Evolutionary conservation across 371 early-diverging fungal species (phyloP).

Genomic region (Mortierella sp.): DNA sequence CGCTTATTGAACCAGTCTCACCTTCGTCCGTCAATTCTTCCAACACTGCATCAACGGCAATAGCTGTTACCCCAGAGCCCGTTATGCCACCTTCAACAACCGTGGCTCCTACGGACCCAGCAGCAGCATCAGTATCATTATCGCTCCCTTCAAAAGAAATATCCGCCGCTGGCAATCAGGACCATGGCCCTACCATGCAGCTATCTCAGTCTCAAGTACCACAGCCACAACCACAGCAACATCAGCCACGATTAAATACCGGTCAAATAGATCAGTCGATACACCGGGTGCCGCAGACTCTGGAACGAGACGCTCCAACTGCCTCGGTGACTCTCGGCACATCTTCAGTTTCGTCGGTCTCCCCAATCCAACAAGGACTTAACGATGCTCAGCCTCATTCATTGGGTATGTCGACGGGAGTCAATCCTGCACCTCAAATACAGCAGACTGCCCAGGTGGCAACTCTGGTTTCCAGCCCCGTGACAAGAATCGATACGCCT

Average conservation of each 20-base stretch:
- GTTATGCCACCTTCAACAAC: slow-evolving; percentile 11
- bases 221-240: background rate
- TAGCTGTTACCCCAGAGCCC: background rate
- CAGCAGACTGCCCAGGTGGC: no score
- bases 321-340: background rate
- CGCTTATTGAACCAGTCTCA: no score
- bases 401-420: no score
- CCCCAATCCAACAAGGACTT: no score
- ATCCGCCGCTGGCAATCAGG: background rate
- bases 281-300: background rate
- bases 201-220: background rate
- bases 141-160: background rate
- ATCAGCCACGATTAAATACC: background rate
- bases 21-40: background rate
- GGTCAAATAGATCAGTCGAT: background rate
- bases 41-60: background rate
- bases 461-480: no score
- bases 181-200: background rate
- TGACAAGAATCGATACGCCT: no score
- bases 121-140: background rate
- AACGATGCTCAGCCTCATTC: no score
- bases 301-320: background rate
- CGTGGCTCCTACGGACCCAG: background rate
- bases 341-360: background rate
- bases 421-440: no score